Conservation (phyloP, 2,329 filamentous ascomycete genomes). For the Bipolaris zeicola region DNA sequence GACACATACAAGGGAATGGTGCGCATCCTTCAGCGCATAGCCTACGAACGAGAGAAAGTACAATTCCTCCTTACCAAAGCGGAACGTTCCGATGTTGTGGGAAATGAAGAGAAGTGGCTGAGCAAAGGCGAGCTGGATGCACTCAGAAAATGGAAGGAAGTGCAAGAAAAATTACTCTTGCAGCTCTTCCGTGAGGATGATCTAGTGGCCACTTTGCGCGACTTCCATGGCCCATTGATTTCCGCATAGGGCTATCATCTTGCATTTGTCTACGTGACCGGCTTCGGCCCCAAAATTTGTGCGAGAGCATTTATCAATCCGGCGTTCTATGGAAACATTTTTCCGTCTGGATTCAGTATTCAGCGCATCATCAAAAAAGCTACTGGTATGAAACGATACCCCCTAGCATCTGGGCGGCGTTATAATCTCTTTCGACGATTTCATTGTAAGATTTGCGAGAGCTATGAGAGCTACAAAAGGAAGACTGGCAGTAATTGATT, state of each 20-base stretch:
- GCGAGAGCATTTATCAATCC: background rate
- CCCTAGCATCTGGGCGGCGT: conserved; percentile 18
- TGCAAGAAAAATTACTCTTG: conserved; percentile 73
- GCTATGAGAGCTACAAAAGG: background rate
- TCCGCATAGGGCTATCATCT: conserved; percentile 18
- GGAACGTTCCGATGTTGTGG: conserved; percentile 83
- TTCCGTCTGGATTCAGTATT: background rate
- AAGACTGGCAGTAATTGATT: background rate
- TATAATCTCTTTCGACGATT: background rate
- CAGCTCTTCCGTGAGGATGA: conserved; percentile 85
- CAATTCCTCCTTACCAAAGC: conserved; percentile 78
- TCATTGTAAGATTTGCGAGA: background rate
- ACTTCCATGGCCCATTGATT: conserved; percentile 54
- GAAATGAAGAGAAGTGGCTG: conserved; percentile 80
- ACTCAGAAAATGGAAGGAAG: conserved; percentile 66
- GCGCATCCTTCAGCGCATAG: conserved; percentile 78
- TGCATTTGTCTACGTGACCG: background rate
- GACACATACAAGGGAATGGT: conserved; percentile 90
- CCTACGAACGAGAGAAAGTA: conserved; percentile 74
- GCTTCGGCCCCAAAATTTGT: background rate
- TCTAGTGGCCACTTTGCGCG: conserved; percentile 79
- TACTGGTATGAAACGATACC: conserved; percentile 14
- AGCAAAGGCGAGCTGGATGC: conserved; percentile 73
- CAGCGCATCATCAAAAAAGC: conserved; percentile 12
- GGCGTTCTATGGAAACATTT: conserved; percentile 1